A percentile compares a stretch with the other conserved stretches of the same genome.
Conservation (phyloP, 495 filamentous ascomycete species). For the Aspergillus sclerotioniger region DNA sequence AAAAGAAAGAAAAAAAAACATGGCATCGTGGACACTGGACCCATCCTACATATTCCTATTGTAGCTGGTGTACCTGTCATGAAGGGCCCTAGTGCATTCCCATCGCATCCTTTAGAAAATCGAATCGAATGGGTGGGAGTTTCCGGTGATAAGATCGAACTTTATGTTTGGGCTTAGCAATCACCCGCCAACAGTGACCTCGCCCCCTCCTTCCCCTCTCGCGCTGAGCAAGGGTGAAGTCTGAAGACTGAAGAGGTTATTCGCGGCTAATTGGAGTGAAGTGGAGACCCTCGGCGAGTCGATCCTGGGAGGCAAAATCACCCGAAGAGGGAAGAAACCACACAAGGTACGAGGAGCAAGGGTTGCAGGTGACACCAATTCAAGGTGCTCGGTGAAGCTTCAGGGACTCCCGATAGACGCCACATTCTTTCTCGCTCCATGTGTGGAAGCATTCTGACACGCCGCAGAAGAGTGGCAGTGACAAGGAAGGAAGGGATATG, state of each 20-base stretch:
- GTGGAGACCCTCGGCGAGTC: neutral
- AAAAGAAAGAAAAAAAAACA: conserved; percentile 5
- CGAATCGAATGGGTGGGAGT: neutral
- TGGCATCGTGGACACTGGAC: no score
- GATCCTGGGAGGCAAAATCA: neutral
- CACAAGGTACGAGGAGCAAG: neutral
- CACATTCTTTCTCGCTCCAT: conserved; percentile 1
- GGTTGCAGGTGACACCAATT: neutral
- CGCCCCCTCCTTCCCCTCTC: neutral
- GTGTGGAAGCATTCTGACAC: conserved; percentile 6
- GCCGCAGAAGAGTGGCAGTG: neutral
- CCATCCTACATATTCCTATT: neutral
- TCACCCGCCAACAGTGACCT: neutral
- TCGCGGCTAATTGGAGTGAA: neutral
- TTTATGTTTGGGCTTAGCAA: neutral
- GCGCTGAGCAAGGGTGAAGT: neutral
- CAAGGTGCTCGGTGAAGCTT: conserved; percentile 1
- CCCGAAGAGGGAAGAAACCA: neutral
- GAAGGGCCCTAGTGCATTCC: neutral
- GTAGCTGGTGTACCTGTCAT: neutral
- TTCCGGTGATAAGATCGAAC: neutral
- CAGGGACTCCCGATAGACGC: conserved; percentile 1
- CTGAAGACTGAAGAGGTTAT: no score
- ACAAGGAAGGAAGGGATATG: neutral
- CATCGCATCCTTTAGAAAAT: no score